phyloP scores from a whole-genome alignment of 768 basidiomycete species.

The Suillus luteus region DNA sequence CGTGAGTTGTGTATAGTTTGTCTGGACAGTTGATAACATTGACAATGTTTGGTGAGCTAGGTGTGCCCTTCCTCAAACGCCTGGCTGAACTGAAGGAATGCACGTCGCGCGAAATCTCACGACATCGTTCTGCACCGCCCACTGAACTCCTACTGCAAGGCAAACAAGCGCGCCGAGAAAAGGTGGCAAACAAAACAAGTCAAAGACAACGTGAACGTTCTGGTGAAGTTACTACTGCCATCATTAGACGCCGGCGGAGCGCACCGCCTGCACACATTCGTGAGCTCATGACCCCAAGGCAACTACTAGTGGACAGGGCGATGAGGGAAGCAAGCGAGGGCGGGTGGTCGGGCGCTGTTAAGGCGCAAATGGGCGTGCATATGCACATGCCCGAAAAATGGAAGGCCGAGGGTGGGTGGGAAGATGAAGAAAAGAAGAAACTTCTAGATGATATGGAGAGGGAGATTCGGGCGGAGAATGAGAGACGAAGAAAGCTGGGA shows the following conservation, averaged over 20 bases:
- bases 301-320: conserved; percentile 51
- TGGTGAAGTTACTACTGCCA: conserved; percentile 59
- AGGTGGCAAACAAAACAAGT: conserved; percentile 64
- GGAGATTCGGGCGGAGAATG: conserved; percentile 35
- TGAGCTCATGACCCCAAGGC: conserved; percentile 48
- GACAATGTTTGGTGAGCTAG: background rate
- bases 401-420: conserved; percentile 37
- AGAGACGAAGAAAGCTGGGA: conserved; percentile 13
- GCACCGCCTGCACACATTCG: conserved; percentile 68
- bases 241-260: conserved; percentile 47
- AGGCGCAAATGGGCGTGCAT: conserved; percentile 55
- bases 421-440: conserved; percentile 21
- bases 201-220: conserved; percentile 60
- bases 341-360: conserved; percentile 71
- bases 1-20: background rate
- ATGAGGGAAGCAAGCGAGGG: conserved; percentile 57
- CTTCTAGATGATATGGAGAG: conserved; percentile 29
- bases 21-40: background rate
- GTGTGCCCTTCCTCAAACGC: background rate
- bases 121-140: conserved; percentile 45
- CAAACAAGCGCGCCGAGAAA: conserved; percentile 58
- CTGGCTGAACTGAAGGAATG: conserved; percentile 29
- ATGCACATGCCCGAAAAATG: conserved; percentile 38
- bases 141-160: conserved; percentile 50
- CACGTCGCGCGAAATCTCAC: conserved; percentile 42